Evolutionary conservation across 441 rosid genomes (phyloP).

Genomic region (Euphorbia neoarborescens): DNA sequence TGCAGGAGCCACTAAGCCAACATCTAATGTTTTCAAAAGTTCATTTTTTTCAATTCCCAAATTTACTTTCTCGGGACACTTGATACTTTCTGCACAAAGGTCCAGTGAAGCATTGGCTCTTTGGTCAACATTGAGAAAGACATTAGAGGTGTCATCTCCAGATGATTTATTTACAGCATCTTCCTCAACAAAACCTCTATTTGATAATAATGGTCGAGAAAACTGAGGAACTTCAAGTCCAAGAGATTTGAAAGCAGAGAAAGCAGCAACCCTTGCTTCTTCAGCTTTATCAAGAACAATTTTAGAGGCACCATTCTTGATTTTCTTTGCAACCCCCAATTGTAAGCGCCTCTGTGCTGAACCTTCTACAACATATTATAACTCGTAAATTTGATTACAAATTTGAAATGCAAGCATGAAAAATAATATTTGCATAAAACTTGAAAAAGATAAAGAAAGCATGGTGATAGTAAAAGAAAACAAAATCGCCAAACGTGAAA

Average conservation of each 20-base stretch:
- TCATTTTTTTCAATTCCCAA: conserved; percentile 31
- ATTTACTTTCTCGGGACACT: conserved; percentile 29
- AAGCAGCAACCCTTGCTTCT: conserved; percentile 91
- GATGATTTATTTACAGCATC: conserved; percentile 26
- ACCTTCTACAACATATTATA: conserved; percentile 37
- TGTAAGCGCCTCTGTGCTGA: conserved; percentile 71
- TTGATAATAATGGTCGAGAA: conserved; percentile 41
- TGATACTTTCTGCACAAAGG: conserved; percentile 27
- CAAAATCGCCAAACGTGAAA: neutral
- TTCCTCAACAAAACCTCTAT: conserved; percentile 29
- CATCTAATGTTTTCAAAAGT: conserved; percentile 27
- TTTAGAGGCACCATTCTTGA: conserved; percentile 88
- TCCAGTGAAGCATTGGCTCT: conserved; percentile 29
- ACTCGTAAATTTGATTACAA: conserved; percentile 20
- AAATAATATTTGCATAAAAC: neutral
- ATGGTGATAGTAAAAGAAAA: neutral
- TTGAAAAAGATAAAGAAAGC: neutral
- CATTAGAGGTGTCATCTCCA: conserved; percentile 28
- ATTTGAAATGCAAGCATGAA: neutral
- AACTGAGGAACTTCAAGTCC: conserved; percentile 65
- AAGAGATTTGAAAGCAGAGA: conserved; percentile 83
- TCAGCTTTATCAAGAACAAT: conserved; percentile 97
- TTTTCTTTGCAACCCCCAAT: conserved; percentile 86
- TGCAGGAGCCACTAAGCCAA: conserved; percentile 31
- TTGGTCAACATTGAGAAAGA: conserved; percentile 24